Percentiles rank a stretch among this genome's conserved stretches.
Evolutionary conservation across 139 green algal genomes (phyloP).

Genomic region (Mychonastes homosphaera): DNA sequence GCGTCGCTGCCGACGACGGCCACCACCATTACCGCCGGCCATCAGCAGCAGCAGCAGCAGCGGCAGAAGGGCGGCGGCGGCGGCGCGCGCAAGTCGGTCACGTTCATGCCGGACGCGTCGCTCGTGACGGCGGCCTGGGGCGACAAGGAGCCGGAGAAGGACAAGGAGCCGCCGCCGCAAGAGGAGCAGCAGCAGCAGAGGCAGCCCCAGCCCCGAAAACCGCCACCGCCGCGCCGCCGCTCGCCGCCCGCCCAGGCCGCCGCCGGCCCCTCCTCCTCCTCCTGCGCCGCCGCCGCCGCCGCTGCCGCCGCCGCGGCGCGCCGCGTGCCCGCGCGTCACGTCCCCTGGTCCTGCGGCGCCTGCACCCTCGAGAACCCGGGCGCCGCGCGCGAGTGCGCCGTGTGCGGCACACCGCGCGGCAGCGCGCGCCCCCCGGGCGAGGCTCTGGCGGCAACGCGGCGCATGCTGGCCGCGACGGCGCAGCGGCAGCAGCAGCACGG

Average conservation of each 20-base stretch:
- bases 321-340: slow-evolving; percentile 23
- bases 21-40: background rate
- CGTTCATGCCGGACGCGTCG: too few relatives aligned
- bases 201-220: background rate
- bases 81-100: too few relatives aligned
- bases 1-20: background rate
- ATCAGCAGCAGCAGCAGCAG: background rate
- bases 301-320: slow-evolving; percentile 8
- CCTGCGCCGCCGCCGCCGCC: background rate
- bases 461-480: background rate
- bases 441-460: background rate
- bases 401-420: slow-evolving; percentile 5
- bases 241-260: too few relatives aligned
- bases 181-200: background rate
- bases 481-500: background rate
- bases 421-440: background rate
- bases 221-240: too few relatives aligned
- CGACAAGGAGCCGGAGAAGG: too few relatives aligned
- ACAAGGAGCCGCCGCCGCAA: background rate
- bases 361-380: slow-evolving; percentile 34
- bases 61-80: background rate
- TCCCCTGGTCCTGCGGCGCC: slow-evolving; percentile 24
- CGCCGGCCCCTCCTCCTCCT: background rate
- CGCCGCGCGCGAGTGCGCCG: slow-evolving; percentile 15
- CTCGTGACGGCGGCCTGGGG: too few relatives aligned